Evolutionary conservation across 2,329 filamentous ascomycete species (phyloP), one percentile per base, ranked within the genome.

Genomic region (Aspergillus chevalieri): DNA sequence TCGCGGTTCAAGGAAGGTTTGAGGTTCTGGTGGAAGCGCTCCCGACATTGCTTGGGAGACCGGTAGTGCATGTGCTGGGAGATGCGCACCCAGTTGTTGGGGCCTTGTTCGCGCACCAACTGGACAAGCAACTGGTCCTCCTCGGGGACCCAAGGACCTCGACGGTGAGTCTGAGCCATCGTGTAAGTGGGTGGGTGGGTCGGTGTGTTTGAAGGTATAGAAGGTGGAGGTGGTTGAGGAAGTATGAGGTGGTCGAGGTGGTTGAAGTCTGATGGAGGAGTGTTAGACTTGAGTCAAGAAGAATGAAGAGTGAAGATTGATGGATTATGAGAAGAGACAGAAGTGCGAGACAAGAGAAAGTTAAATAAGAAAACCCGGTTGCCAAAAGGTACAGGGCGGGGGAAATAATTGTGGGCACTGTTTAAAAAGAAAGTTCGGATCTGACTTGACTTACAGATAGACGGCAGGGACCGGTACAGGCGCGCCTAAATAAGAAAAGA

Each of bases 1-100:
- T 84, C 79, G 61, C 88, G 86, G 65, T 86, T 87, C 34, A 91
- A 74, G 1, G 77, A 74, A 1, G 86, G 85, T 68, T 89, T 95
- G 43, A 97, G 78, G 67, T 96, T 95, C 65, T 97, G 92, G 65
- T 95, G 89, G 65, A 87, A 97, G 44, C 92, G 81, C 74, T 97
- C 92, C 51, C 92, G 84, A 69, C 92, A 97, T 74, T 97, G 92
- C 75, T 97, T 97, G 47, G 92, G 86, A 21, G 89, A 89, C 54
- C 92, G 82, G 22, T 86, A 84, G 52, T 81, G 79, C 61, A 96
- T 84, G 57, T 84, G 78, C 48, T 84, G 75, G 26, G 91, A 84
- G 63, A 96, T 94, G 56, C 83, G 81, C 12, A 95, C 89, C 92
- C 92, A 97, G 78, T 95, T 93, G 66, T 87, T 80, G 28, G 87